Percentiles rank a stretch among this genome's conserved stretches.
These are phyloP conservation scores for Mycena rosella DNA, from an alignment of 768 basidiomycete species.

Conservation along the genomic window DNA sequence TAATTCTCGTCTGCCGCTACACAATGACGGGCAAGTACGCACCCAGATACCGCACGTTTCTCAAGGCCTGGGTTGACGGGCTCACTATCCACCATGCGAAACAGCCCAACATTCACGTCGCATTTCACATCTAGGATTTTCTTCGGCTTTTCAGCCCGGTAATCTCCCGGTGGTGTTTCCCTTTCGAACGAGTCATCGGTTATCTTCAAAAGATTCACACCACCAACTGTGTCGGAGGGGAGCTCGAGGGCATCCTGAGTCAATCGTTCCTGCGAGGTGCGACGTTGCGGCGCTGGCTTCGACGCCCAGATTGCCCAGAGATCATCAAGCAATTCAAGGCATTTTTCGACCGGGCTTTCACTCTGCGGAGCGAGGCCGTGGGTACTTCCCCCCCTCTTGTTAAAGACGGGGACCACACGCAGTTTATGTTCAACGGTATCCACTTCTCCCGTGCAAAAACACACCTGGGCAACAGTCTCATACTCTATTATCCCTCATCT, in stretches of 20 bases:
- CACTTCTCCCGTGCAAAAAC: slow-evolving; percentile 10
- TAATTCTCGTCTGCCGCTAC: slow-evolving; percentile 34
- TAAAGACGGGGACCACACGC: slow-evolving; percentile 1
- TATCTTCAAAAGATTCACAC: slow-evolving; percentile 32
- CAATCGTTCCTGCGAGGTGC: slow-evolving; percentile 19
- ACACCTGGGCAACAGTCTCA: slow-evolving; percentile 10
- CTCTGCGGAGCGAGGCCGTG: neutral
- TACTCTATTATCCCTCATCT: slow-evolving; percentile 9
- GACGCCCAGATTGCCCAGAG: slow-evolving; percentile 17
- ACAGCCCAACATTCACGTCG: neutral
- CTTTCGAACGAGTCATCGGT: too few species aligned
- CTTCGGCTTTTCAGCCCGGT: slow-evolving; percentile 36
- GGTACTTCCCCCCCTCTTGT: neutral
- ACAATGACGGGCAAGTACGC: slow-evolving; percentile 28
- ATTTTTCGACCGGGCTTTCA: slow-evolving; percentile 27
- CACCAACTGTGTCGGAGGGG: slow-evolving; percentile 46
- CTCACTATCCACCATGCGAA: slow-evolving; percentile 39
- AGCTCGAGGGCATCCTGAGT: slow-evolving; percentile 10
- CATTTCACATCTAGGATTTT: slow-evolving; percentile 51
- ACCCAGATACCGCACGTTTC: slow-evolving; percentile 15
- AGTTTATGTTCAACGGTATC: slow-evolving; percentile 2
- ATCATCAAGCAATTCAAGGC: slow-evolving; percentile 6
- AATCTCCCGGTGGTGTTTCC: too few species aligned
- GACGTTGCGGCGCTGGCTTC: slow-evolving; percentile 10
- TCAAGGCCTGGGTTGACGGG: slow-evolving; percentile 41